These are phyloP conservation scores for Rhizopus arrhizus DNA, from an alignment of 371 early-diverging fungal species.

Conservation along the genomic window DNA sequence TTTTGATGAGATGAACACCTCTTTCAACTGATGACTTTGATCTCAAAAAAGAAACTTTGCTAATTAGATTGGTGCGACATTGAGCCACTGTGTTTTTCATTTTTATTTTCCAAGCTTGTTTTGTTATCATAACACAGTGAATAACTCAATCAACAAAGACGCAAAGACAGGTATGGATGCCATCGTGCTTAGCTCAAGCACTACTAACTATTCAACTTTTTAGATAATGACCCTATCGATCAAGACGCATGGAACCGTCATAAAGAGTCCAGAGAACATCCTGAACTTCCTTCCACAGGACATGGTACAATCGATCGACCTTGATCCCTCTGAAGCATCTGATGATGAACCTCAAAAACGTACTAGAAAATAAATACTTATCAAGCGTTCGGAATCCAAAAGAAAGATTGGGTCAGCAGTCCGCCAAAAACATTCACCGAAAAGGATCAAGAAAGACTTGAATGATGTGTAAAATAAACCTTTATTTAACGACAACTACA, in stretches of 20 bases:
- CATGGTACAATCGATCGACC: constrained; percentile 31
- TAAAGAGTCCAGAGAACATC: constrained; percentile 32
- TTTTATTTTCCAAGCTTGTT: too few species aligned
- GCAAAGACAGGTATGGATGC: neutral
- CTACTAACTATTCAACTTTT: too few species aligned
- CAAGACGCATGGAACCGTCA: constrained; percentile 39
- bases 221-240: constrained; percentile 16
- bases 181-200: neutral
- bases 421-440: too few species aligned
- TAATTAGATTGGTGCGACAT: too few species aligned
- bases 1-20: too few species aligned
- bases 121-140: too few species aligned
- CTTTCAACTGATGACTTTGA: too few species aligned
- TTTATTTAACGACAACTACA: too few species aligned
- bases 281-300: constrained; percentile 38
- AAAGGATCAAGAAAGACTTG: constrained; percentile 4
- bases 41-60: too few species aligned
- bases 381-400: neutral
- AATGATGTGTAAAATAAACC: constrained; percentile 11
- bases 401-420: too few species aligned
- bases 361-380: neutral
- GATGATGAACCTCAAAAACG: neutral
- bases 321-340: neutral
- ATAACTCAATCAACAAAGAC: neutral
- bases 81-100: too few species aligned